Base-by-base conservation (phyloP, 1,139 yeast genomes). In the Pichia kudriavzevii region DNA sequence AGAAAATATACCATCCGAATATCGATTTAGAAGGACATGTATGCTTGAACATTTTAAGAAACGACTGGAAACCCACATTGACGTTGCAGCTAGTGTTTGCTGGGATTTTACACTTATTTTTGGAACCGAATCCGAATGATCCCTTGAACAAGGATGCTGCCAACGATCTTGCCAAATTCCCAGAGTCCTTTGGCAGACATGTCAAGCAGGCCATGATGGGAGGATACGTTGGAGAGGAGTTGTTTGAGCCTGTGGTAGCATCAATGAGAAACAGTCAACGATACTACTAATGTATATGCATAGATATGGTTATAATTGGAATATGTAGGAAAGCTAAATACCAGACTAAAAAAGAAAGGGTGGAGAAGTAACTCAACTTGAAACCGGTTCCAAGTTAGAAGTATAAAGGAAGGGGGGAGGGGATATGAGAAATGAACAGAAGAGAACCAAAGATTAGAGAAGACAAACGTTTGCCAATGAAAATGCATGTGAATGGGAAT, bases 21-120 rank as follows among this genome's bases (percentile, higher is more conserved):
- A 88, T 88, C 44, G 96, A 88, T 56, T 56, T 75, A 18, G 80
- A 82, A 31, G 98, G 98, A 1, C 88, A 87, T 52, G 83, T 91
- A 18, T 91, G 98, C 53, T 67, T 91, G 41, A 88, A 91, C 55
- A 87, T 91, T 29, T 64, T 91, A 42, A 65, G 97, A 45, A 95
- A 87, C 57, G 97, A 88, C 57, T 91, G 98, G 98, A 78, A 91
- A 22, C 97, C 98, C 0, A 95, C 87, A 2, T 67, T 91, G 47
- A 83, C 80, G 44, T 64, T 91, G 52, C 85, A 81, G 55, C 69
- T 91, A 5, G 77, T 91, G 16, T 67, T 88, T 46, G 79, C 88
- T 34, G 98, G 98, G 0, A 66, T 91, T 42, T 75, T 87, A 53
- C 87, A 81, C 53, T 66, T 91, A 45, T 85, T 91, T 50, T 64